phyloP scores from a whole-genome alignment of 352 stramenopile genomes.

The Achlya hypogyna region DNA sequence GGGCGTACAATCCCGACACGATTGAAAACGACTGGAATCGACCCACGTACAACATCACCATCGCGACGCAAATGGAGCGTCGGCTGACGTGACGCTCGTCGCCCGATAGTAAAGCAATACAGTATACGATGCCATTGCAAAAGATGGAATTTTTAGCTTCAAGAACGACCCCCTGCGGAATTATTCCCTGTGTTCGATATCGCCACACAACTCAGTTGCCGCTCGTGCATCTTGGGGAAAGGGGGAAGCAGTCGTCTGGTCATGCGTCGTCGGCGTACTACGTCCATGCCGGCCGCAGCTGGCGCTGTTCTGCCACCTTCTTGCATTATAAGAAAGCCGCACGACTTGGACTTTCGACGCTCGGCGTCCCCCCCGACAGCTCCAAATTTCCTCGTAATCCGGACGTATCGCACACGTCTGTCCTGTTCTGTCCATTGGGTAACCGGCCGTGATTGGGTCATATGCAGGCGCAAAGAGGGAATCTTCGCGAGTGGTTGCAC shows the following conservation, averaged over 20 bases:
- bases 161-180: no score
- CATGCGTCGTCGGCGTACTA: no score
- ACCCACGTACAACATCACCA: conserved; percentile 83
- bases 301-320: no score
- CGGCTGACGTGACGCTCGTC: background rate
- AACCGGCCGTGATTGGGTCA: background rate
- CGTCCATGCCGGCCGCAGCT: no score
- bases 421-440: background rate
- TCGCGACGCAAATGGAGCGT: conserved; percentile 74
- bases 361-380: background rate
- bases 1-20: conserved; percentile 59
- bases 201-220: no score
- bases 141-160: no score
- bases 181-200: no score
- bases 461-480: background rate
- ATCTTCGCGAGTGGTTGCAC: background rate
- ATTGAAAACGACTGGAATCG: conserved; percentile 73
- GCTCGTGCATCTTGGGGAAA: no score
- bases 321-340: no score
- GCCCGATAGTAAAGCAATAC: no score
- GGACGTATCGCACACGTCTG: background rate
- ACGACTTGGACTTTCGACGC: background rate
- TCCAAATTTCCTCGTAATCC: background rate
- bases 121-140: no score
- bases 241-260: no score